Percentiles rank a stretch among this genome's conserved stretches.
These are phyloP conservation scores for Diplocarpon mali DNA, from an alignment of 2,329 filamentous ascomycete species.

Conservation along the genomic window DNA sequence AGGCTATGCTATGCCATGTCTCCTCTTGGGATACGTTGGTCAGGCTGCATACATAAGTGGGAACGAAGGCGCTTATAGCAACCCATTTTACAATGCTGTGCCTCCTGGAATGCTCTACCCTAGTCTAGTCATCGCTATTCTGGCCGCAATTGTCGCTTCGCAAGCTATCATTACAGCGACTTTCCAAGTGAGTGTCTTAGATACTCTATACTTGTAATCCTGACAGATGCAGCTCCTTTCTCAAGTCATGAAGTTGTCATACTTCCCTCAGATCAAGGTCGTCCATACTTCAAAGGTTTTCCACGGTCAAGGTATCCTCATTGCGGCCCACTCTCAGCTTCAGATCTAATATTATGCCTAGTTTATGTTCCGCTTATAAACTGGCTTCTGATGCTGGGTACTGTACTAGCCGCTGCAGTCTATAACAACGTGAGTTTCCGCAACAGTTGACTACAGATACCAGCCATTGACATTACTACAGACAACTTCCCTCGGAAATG, in stretches of 20 bases:
- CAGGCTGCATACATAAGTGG: constrained; percentile 57
- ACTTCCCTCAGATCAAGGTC: constrained; percentile 66
- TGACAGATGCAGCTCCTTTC: constrained; percentile 38
- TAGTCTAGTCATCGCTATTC: constrained; percentile 54
- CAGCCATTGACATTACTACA: constrained; percentile 20
- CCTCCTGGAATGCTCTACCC: constrained; percentile 59
- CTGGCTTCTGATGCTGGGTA: constrained; percentile 65
- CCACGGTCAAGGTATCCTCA: constrained; percentile 45
- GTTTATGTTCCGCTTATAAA: constrained; percentile 65
- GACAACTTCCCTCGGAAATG: constrained; percentile 59
- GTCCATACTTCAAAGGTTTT: constrained; percentile 60
- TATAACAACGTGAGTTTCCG: constrained; percentile 50
- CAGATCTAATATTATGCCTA: neutral
- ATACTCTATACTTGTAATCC: neutral
- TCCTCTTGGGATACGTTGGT: constrained; percentile 37
- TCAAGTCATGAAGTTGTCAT: constrained; percentile 61
- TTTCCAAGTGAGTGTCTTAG: constrained; percentile 41
- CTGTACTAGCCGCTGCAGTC: constrained; percentile 58
- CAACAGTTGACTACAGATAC: neutral
- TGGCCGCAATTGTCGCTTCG: constrained; percentile 66
- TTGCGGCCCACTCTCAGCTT: neutral
- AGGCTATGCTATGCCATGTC: constrained; percentile 54
- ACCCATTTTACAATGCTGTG: constrained; percentile 63
- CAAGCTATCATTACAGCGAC: constrained; percentile 70
- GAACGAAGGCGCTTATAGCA: constrained; percentile 46